A percentile compares a stretch with the other conserved stretches of the same genome.
Conservation (phyloP, 441 rosid species). For the Biscutella auriculata region DNA sequence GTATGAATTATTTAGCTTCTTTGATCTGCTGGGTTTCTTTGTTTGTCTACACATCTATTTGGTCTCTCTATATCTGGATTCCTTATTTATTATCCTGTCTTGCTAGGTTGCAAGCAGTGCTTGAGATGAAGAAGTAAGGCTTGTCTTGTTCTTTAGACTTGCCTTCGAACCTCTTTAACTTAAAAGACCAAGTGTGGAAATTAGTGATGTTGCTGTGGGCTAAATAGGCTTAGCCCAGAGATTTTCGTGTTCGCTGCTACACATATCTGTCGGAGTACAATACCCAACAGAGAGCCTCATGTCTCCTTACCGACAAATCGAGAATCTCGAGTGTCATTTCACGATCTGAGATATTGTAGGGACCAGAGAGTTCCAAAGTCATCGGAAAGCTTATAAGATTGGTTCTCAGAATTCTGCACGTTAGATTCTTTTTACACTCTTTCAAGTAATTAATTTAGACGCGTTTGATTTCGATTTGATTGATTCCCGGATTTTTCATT, state of each 20-base stretch:
- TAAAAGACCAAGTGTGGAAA: no score
- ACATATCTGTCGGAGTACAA: not conserved
- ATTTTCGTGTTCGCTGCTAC: not conserved
- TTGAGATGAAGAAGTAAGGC: no score
- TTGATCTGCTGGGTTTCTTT: no score
- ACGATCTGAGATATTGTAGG: not conserved
- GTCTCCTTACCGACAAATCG: not conserved
- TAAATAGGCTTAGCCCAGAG: not conserved
- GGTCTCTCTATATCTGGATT: no score
- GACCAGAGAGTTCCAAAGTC: not conserved
- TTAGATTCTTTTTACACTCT: not conserved
- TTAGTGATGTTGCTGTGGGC: not conserved
- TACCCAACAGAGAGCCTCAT: not conserved
- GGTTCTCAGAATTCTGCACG: constrained; percentile 5
- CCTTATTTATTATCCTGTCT: not conserved
- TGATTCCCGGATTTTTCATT: not conserved
- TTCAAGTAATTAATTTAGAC: no score
- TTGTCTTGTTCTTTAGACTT: no score
- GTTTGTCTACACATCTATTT: no score
- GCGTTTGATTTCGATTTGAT: no score
- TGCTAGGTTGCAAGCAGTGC: no score
- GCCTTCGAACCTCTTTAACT: no score
- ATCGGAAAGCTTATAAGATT: not conserved
- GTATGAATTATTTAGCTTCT: no score
- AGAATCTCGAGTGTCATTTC: not conserved